Conservation (phyloP, 169 alveolate genomes). For the Plasmodium coatneyi region DNA sequence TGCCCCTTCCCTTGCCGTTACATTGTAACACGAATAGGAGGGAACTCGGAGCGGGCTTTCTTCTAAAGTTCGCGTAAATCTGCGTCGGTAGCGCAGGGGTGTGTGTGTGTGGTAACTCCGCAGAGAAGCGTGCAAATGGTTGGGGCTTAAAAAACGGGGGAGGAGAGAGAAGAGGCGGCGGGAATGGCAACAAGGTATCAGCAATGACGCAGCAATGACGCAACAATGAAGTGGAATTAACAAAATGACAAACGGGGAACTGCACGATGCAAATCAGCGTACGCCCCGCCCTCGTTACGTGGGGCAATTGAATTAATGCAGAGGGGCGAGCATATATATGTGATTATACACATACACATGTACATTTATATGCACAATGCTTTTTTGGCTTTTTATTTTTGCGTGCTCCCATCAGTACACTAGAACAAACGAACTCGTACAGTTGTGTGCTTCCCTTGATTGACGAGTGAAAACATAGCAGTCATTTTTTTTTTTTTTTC, state of each 20-base stretch:
- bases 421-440: neutral
- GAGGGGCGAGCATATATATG: neutral
- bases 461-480: neutral
- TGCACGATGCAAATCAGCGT: neutral
- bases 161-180: neutral
- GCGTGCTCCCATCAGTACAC: neutral
- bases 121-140: neutral
- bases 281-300: neutral
- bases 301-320: neutral
- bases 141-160: neutral
- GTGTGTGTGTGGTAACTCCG: too few relatives aligned
- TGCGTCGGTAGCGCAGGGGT: neutral
- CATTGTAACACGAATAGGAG: neutral
- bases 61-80: neutral
- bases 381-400: too few relatives aligned
- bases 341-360: neutral
- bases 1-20: neutral
- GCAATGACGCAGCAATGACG: too few relatives aligned
- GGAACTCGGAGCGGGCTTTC: neutral
- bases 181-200: neutral
- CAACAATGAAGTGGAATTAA: neutral
- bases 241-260: neutral
- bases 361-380: neutral
- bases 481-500: constrained; percentile 2
- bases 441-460: neutral